Base-by-base conservation (phyloP, 1,284 basidiomycete species). In the Moesziomyces aphidis region DNA sequence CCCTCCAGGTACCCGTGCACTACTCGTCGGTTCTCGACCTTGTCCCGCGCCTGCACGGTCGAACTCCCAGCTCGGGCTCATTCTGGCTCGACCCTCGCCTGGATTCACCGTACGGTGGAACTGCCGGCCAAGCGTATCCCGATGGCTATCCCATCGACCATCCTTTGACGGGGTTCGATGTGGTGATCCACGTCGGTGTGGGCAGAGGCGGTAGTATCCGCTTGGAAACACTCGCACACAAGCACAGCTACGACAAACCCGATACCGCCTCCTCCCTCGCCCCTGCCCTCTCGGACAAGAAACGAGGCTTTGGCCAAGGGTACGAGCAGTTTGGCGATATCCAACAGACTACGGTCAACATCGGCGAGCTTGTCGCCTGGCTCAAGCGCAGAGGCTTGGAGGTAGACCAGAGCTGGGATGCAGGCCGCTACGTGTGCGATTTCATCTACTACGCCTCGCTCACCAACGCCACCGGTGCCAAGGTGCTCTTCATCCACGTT, bases 361-460 rank as follows among this genome's bases (percentile, higher is more conserved):
- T 73, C 0, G 24, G 42, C 2, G 22, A 48, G n/a, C 52, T 78
- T 9, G 23, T 76, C 4, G 6, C 4, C 0, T 69, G 57, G 57
- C 53, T 73, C n/a, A 57, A 55, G 9, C 24, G 55, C 6, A 28
- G 23, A 4, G 72, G 72, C 36, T 26, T 0, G 39, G 72, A 66
- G 21, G 58, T 71, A 23, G 53, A 63, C 2, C 55, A 61, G 55
- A 60, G 55, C 5, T 45, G 57, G 17, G 64, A 77, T 39, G 56
- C 76, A 6, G 76, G 76, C 2, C 46, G 72, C 7, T 76, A 72
- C 42, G 62, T 77, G 28, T 77, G 76, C 57, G 76, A 77, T 15
- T 77, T 75, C 21, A 64, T 75, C 46, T 69, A 50, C 42, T 77
- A 77, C 26, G 51, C 51, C 24, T 76, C 73, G 10, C 31, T 66